Evolutionary conservation across 306 rosid species (phyloP).

Genomic region (Erythrophleum fordii): DNA sequence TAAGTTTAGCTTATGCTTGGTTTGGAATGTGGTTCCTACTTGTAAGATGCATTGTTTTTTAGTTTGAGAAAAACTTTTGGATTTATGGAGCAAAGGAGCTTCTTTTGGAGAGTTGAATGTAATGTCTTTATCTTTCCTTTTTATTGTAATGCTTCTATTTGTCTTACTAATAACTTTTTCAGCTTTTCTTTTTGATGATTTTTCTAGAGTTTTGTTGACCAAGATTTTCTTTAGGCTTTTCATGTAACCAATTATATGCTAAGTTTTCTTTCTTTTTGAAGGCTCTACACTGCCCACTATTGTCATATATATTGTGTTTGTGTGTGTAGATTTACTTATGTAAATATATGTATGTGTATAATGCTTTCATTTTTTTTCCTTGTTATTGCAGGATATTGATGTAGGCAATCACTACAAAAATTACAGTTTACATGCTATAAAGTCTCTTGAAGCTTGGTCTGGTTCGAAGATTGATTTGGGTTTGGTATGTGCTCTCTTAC

Average conservation of each 20-base stretch:
- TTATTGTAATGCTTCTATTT: not conserved
- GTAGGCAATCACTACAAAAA: conserved; percentile 67
- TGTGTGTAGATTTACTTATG: not conserved
- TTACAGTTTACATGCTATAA: conserved; percentile 69
- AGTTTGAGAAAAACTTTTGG: not conserved
- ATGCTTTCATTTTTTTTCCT: conserved; percentile 29
- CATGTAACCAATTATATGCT: conserved; percentile 9
- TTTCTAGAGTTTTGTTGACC: conserved; percentile 6
- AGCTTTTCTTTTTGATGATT: not conserved
- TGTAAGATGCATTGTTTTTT: conserved; percentile 5
- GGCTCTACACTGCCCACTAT: conserved; percentile 11
- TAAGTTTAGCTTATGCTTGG: not conserved
- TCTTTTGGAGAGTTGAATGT: conserved; percentile 7
- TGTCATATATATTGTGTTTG: not conserved
- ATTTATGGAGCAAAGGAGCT: conserved; percentile 6
- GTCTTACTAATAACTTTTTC: not conserved
- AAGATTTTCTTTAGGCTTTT: conserved; percentile 6
- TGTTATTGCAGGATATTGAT: conserved; percentile 69
- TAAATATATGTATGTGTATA: conserved; percentile 1
- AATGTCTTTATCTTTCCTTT: conserved; percentile 14
- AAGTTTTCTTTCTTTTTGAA: not conserved
- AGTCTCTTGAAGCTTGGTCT: conserved; percentile 94
- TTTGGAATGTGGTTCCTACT: conserved; percentile 1
- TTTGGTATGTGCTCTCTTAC: conserved; percentile 67
- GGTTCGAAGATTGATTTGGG: conserved; percentile 86